These are phyloP conservation scores for Cryomyces minteri DNA, from an alignment of 495 filamentous ascomycete genomes.

Conservation along the genomic window DNA sequence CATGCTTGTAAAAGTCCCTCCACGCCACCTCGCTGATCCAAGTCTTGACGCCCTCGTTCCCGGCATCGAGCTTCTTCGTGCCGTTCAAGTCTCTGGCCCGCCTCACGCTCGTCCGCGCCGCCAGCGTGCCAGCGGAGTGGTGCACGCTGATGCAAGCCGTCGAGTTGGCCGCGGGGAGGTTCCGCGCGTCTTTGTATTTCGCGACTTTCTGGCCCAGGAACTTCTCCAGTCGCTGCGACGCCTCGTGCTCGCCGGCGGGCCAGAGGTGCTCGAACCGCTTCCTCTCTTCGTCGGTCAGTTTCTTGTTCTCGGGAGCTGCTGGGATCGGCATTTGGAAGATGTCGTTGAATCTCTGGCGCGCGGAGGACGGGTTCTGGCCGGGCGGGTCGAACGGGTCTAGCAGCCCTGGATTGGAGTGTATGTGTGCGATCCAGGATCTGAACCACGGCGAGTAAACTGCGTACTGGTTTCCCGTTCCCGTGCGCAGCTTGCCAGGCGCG, in stretches of 20 bases:
- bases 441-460: constrained; percentile 76
- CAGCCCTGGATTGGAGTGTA: constrained; percentile 47
- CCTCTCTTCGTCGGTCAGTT: constrained; percentile 37
- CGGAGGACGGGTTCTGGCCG: constrained; percentile 33
- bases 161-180: constrained; percentile 36
- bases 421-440: constrained; percentile 49
- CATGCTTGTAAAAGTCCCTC: constrained; percentile 88
- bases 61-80: constrained; percentile 49
- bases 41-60: constrained; percentile 42
- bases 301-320: constrained; percentile 42
- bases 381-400: constrained; percentile 43
- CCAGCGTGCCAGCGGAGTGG: constrained; percentile 58
- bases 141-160: constrained; percentile 69
- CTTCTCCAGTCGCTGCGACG: constrained; percentile 40
- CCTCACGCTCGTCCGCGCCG: constrained; percentile 53
- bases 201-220: constrained; percentile 50
- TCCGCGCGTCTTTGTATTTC: constrained; percentile 41
- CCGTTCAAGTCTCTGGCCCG: constrained; percentile 48
- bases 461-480: constrained; percentile 56
- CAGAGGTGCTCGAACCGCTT: constrained; percentile 39
- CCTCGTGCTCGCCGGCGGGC: constrained; percentile 70
- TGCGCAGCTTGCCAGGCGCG: constrained; percentile 44
- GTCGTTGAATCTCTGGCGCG: constrained; percentile 31
- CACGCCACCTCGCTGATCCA: constrained; percentile 87
- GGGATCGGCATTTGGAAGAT: constrained; percentile 53